Conservation (phyloP, 352 stramenopile species). For the Sclerospora graminicola region DNA sequence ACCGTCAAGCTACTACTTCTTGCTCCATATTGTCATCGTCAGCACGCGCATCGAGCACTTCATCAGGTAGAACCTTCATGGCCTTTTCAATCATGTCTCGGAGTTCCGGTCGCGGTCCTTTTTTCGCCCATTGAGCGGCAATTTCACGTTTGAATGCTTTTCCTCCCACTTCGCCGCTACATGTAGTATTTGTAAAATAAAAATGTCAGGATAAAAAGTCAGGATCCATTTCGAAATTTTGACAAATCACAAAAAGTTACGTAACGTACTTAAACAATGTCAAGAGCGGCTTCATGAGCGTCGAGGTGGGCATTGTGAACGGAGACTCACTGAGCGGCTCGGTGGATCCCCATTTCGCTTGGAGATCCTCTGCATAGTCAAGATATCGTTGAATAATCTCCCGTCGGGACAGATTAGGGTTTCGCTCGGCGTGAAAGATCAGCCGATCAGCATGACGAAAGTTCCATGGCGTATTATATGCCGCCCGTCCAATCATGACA, state of each 20-base stretch:
- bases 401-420: slow-evolving; percentile 77
- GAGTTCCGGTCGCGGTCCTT: slow-evolving; percentile 49
- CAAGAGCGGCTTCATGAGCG: slow-evolving; percentile 71
- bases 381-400: slow-evolving; percentile 80
- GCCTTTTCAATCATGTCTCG: slow-evolving; percentile 67
- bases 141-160: slow-evolving; percentile 80
- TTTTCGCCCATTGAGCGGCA: slow-evolving; percentile 50
- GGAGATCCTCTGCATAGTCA: slow-evolving; percentile 76
- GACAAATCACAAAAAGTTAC: background rate
- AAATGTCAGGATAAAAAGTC: too few species aligned
- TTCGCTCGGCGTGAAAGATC: slow-evolving; percentile 60
- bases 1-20: too few species aligned
- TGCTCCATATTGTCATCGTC: slow-evolving; percentile 43
- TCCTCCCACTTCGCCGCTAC: slow-evolving; percentile 65
- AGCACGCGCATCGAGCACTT: slow-evolving; percentile 58
- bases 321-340: slow-evolving; percentile 29
- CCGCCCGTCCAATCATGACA: slow-evolving; percentile 86
- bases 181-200: too few species aligned
- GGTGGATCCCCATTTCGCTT: slow-evolving; percentile 54
- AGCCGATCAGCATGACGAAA: slow-evolving; percentile 78
- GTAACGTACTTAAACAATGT: slow-evolving; percentile 60
- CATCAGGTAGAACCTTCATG: slow-evolving; percentile 52
- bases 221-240: too few species aligned
- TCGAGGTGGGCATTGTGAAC: slow-evolving; percentile 74
- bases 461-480: slow-evolving; percentile 86